Conservation (phyloP, 768 basidiomycete genomes). For the Mycena maculata region DNA sequence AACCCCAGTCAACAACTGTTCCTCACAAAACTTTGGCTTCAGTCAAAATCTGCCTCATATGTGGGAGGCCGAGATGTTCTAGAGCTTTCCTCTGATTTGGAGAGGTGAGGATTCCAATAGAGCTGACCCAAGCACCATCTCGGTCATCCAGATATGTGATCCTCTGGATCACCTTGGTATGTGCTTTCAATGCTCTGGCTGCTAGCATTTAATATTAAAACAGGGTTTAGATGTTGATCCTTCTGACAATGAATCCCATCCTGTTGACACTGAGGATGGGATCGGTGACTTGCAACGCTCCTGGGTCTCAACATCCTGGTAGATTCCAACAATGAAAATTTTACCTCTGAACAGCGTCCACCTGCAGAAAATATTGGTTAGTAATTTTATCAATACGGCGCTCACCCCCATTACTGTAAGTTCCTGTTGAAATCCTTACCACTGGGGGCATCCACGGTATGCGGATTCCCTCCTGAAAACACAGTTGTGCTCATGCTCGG, state of each 20-base stretch:
- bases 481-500: not conserved
- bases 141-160: not conserved
- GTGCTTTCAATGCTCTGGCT: not conserved
- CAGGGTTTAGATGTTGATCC: not conserved
- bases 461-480: not conserved
- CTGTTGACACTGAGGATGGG: not conserved
- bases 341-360: too few species aligned
- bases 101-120: conserved; percentile 3
- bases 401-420: too few species aligned
- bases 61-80: not conserved
- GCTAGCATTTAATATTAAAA: not conserved
- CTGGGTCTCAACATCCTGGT: too few species aligned
- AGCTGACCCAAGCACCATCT: not conserved
- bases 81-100: conserved; percentile 4
- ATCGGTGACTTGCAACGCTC: not conserved
- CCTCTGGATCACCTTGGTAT: not conserved
- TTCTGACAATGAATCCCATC: not conserved
- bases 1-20: not conserved
- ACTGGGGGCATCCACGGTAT: not conserved
- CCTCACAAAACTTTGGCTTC: not conserved
- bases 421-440: too few species aligned
- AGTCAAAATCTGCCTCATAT: too few species aligned
- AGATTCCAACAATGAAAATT: too few species aligned
- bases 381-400: too few species aligned
- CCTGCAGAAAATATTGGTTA: too few species aligned